These are phyloP conservation scores for Fagopyrum esculentum DNA, from an alignment of 148 eudicot species.

Conservation along the genomic window DNA sequence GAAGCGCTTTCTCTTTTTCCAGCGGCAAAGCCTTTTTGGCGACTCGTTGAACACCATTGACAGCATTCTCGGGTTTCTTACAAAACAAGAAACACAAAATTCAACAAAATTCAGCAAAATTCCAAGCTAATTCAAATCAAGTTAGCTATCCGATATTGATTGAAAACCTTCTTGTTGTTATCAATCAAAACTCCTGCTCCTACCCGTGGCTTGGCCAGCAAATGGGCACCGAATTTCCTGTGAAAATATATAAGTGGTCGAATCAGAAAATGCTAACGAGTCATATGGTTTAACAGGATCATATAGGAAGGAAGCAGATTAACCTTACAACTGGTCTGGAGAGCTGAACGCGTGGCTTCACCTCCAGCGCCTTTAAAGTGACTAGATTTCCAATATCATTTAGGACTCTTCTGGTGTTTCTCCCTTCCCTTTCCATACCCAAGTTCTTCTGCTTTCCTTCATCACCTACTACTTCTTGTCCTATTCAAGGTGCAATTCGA, in stretches of 20 bases:
- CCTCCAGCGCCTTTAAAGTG: constrained; percentile 20
- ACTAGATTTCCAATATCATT: constrained; percentile 54
- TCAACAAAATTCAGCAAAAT: background rate
- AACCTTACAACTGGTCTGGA: constrained; percentile 8
- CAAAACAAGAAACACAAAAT: background rate
- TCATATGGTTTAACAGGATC: background rate
- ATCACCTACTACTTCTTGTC: background rate
- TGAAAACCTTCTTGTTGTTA: constrained; percentile 3
- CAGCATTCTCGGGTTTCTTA: constrained; percentile 8
- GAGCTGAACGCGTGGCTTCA: background rate
- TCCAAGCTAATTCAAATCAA: background rate
- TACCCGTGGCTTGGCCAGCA: constrained; percentile 44
- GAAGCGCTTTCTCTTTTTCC: background rate
- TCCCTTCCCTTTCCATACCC: constrained; percentile 16
- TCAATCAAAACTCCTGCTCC: constrained; percentile 28
- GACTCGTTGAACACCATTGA: background rate
- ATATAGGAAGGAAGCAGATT: background rate
- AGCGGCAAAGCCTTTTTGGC: background rate
- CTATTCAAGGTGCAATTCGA: constrained; percentile 7
- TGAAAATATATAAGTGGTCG: background rate
- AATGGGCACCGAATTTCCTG: constrained; percentile 46
- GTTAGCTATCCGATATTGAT: background rate
- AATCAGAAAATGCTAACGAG: background rate
- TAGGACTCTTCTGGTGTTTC: constrained; percentile 49
- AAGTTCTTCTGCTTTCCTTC: constrained; percentile 3